Evolutionary conservation across 75 land plant genomes (phyloP).

Genomic region (Pinus albicaulis): DNA sequence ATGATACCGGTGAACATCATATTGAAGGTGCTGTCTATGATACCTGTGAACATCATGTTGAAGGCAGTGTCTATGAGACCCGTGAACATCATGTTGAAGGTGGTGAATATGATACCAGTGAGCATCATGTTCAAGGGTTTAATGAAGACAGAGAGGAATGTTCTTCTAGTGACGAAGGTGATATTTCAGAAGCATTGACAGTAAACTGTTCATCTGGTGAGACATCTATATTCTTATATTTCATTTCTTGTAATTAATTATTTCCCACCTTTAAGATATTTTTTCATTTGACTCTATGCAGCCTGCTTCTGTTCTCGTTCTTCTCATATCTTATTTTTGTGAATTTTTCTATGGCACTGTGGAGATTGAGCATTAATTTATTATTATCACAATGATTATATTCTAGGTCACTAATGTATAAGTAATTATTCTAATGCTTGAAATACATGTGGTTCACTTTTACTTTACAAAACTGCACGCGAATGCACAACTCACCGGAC

Average conservation of each 20-base stretch:
- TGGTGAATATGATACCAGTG: neutral
- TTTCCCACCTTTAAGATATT: neutral
- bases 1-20: neutral
- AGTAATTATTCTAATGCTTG: neutral
- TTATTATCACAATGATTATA: neutral
- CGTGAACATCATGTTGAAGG: neutral
- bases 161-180: neutral
- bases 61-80: too few species aligned
- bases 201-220: neutral
- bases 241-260: neutral
- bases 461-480: neutral
- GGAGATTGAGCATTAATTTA: neutral
- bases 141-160: neutral
- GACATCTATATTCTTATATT: neutral
- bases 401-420: neutral
- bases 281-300: neutral
- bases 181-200: neutral
- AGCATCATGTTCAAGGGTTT: conserved; percentile 1
- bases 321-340: neutral
- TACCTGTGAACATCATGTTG: too few species aligned
- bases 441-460: neutral
- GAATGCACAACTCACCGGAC: too few species aligned
- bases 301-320: neutral
- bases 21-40: neutral
- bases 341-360: neutral